Evolutionary conservation across 1,284 basidiomycete genomes (phyloP), one percentile per base, ranked within the genome.

Genomic region (Cryptococcus sp.): DNA sequence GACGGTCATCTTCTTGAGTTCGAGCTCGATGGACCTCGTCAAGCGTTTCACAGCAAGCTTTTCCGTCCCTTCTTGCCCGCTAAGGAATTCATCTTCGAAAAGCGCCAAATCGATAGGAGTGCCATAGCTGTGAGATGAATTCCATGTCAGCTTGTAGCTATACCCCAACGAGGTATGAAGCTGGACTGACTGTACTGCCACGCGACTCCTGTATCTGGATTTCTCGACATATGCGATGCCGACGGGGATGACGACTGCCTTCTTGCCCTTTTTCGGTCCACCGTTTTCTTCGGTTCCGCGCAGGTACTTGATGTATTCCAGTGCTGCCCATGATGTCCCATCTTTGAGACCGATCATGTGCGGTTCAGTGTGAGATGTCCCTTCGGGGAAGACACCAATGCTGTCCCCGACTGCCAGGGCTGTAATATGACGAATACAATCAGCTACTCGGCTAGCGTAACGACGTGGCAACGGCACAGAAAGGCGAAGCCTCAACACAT

Each of bases 141-240:
- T 5, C 15, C 11, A 47, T 15, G n/a, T 30, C 22, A 15, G 35
- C 19, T 3, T 39, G 39, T 19, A n/a, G 23, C 45, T 30, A 49
- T 39, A 39, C 17, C 22, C 25, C 35, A 23, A 13, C 11, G 25
- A 25, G 38, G 13, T n/a, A 39, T 15, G 5, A 38, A 13, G 23
- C 15, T 19, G 10, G 35, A 77, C 81, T 67, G 58, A 82, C 81
- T 80, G 76, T 56, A 84, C 78, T 17, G 81, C 75, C 0, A 82
- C 83, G 4, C 79, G 81, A 70, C 90, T 92, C 55, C 94, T 83
- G 76, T 97, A 98, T 79, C 93, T 93, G 50, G 88, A 86, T 80
- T 98, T 98, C 79, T 97, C 88, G 52, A 91, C 92, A 77, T 96
- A 98, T 5, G 91, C 91, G 64, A 98, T 92, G 1, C 91, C 87